Evolutionary conservation across 2,329 filamentous ascomycete species (phyloP).

Genomic region (Ramichloridium luteum): DNA sequence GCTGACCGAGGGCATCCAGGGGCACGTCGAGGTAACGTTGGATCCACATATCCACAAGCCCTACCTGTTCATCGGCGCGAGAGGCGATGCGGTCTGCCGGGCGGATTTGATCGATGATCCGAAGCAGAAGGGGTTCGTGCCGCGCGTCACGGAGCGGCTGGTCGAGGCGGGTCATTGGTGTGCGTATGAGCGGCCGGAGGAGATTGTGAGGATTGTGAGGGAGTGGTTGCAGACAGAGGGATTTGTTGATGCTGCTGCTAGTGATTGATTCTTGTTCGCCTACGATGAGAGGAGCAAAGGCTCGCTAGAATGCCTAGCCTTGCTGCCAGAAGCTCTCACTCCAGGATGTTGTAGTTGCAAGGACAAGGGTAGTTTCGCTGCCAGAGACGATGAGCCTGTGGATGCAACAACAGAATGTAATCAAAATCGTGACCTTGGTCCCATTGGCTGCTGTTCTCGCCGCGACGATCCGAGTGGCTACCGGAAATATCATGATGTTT

Average conservation of each 20-base stretch:
- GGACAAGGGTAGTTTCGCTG: too few species aligned
- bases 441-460: too few species aligned
- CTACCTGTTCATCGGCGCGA: conserved; percentile 24
- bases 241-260: conserved; percentile 7
- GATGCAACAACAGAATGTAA: too few species aligned
- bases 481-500: too few species aligned
- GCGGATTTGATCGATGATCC: conserved; percentile 11
- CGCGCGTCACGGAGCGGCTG: conserved; percentile 11
- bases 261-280: too few species aligned
- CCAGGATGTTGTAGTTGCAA: too few species aligned
- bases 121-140: conserved; percentile 14
- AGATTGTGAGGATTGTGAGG: conserved; percentile 11
- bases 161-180: conserved; percentile 18
- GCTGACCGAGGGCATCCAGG: conserved; percentile 16
- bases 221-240: conserved; percentile 12
- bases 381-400: too few species aligned
- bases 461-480: too few species aligned
- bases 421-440: too few species aligned
- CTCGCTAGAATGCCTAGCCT: too few species aligned
- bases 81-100: conserved; percentile 18
- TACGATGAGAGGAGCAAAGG: too few species aligned
- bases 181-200: conserved; percentile 17
- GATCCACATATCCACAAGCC: conserved; percentile 20
- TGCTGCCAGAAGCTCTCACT: too few species aligned
- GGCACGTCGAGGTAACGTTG: conserved; percentile 11